Conservation (phyloP, 495 filamentous ascomycete species). For the Tuber brumale region DNA sequence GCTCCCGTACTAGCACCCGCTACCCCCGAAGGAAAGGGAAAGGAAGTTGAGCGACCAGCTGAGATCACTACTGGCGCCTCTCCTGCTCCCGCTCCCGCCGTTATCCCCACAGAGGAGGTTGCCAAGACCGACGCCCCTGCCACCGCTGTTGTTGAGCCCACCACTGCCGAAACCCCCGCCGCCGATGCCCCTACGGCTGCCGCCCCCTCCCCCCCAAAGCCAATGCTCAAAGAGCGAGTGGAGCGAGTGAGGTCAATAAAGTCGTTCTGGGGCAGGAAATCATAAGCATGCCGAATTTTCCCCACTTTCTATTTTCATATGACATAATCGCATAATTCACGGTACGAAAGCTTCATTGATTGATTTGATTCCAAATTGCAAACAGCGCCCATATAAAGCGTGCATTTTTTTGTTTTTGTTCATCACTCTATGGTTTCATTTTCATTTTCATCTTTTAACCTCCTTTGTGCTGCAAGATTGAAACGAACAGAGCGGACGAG, state of each 20-base stretch:
- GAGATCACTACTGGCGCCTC: slow-evolving; percentile 41
- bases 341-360: slow-evolving; percentile 19
- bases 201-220: slow-evolving; percentile 35
- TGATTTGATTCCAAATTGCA: slow-evolving; percentile 27
- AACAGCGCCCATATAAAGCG: slow-evolving; percentile 34
- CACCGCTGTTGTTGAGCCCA: slow-evolving; percentile 20
- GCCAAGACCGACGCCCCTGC: background rate
- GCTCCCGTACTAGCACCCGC: slow-evolving; percentile 46
- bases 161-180: slow-evolving; percentile 43
- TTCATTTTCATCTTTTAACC: slow-evolving; percentile 22
- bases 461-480: slow-evolving; percentile 7
- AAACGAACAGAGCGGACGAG: background rate
- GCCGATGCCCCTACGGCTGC: slow-evolving; percentile 17
- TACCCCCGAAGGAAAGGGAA: slow-evolving; percentile 41
- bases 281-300: background rate
- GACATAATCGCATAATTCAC: slow-evolving; percentile 1
- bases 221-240: slow-evolving; percentile 31
- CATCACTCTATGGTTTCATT: slow-evolving; percentile 29
- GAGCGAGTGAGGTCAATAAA: slow-evolving; percentile 22
- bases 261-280: slow-evolving; percentile 21
- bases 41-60: slow-evolving; percentile 38
- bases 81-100: slow-evolving; percentile 40
- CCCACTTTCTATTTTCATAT: background rate
- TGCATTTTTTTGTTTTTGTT: slow-evolving; percentile 39
- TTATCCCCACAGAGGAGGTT: slow-evolving; percentile 41